Percentiles rank a stretch among this genome's conserved stretches.
Evolutionary conservation across 2,329 filamentous ascomycete species (phyloP).

Genomic region (Zalaria sp.): DNA sequence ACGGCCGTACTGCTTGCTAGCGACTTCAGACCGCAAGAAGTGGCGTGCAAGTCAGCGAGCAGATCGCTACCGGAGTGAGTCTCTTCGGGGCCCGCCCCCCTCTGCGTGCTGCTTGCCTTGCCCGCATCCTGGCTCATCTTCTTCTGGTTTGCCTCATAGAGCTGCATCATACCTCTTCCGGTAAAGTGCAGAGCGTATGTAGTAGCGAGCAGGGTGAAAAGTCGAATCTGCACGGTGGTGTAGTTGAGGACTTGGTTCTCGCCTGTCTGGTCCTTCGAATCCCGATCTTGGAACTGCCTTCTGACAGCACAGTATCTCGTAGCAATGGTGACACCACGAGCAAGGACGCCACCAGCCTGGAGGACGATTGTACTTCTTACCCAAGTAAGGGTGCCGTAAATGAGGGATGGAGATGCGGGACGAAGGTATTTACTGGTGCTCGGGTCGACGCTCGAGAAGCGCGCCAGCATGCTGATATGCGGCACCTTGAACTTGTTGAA

Average conservation of each 20-base stretch:
- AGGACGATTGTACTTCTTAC: conserved; percentile 61
- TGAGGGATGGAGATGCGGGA: conserved; percentile 50
- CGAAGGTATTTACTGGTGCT: conserved; percentile 54
- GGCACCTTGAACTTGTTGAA: conserved; percentile 66
- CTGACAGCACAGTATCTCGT: conserved; percentile 60
- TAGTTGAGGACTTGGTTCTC: conserved; percentile 71
- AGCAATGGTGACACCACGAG: conserved; percentile 64
- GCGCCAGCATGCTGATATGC: conserved; percentile 57
- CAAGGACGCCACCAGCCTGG: conserved; percentile 56
- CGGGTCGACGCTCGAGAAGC: conserved; percentile 56
- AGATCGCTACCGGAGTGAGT: conserved; percentile 50
- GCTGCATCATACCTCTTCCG: conserved; percentile 58
- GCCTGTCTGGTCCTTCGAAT: conserved; percentile 43
- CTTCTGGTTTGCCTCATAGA: conserved; percentile 60
- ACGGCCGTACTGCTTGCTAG: conserved; percentile 57
- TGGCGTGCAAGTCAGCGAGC: conserved; percentile 61
- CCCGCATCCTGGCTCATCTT: conserved; percentile 40
- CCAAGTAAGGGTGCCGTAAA: conserved; percentile 67
- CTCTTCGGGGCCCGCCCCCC: conserved; percentile 55
- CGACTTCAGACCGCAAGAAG: conserved; percentile 63
- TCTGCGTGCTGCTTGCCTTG: conserved; percentile 27
- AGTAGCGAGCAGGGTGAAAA: conserved; percentile 57
- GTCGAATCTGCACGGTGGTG: conserved; percentile 64
- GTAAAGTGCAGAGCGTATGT: conserved; percentile 72
- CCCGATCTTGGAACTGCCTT: conserved; percentile 65